Base-by-base conservation (phyloP, 352 stramenopile species). In the Aphanomyces euteiches region DNA sequence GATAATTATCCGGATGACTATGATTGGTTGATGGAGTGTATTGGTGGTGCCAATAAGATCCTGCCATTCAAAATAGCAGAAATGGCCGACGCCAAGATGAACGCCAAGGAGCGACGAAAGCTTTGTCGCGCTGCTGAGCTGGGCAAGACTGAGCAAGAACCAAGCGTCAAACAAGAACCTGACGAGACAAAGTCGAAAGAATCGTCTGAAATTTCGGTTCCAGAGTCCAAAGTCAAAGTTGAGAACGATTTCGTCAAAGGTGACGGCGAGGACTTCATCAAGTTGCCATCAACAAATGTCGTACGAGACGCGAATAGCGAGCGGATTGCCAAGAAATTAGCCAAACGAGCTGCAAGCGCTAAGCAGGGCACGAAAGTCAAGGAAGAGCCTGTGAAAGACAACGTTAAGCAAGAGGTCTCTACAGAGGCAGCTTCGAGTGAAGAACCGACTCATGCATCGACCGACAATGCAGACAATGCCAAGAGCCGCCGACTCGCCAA, bases 91-190 rank as follows among this genome's bases (percentile, higher is more conserved):
- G 37, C 67, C 28, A 48, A 69, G 19, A 39, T 92, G 75, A 93
- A 93, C 77, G 85, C 85, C 60, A 93, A 91, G 80, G 82, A 90
- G 70, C 83, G 85, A 17, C 83, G 85, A 58, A 90, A 90, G 75
- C 75, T 90, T 53, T 76, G 82, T 61, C 83, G 83, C 43, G 72
- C 84, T 67, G 81, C 89, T 73, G 79, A 88, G 69, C 79, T 66
- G 17, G 19, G 39, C 45, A 54, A 19, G 28, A 28, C 28, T 28
- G 28, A 28, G 53, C 53, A 61, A 73, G 38, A 4, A 73, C 34
- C 50, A 61, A 21, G 47, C 10, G 36, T 63, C 21, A 43, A 39
- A 39, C 47, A 67, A 67, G 43, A 15, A 56, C 4, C 38, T 48
- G 41, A 38, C 7, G 63, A 59, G 47, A 6, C 50, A 17, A n/a